Evolutionary conservation across 2,329 filamentous ascomycete genomes (phyloP).

Genomic region (Cladorrhinum sp.): DNA sequence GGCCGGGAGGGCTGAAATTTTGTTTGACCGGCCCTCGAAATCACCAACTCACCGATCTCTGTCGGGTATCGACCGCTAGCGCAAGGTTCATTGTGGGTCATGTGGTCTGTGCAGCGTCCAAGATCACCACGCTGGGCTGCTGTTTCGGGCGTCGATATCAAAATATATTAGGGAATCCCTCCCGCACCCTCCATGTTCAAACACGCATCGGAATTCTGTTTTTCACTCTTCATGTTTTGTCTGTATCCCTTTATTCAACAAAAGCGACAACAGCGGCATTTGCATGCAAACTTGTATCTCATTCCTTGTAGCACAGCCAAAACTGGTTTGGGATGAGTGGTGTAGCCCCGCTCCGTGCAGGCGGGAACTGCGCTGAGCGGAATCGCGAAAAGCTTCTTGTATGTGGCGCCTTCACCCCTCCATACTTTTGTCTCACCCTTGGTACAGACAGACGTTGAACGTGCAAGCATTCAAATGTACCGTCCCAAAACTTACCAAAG

Average conservation of each 20-base stretch:
- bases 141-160: not conserved
- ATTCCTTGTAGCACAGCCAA: not conserved
- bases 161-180: not conserved
- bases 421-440: not conserved
- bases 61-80: not conserved
- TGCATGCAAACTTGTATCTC: not conserved
- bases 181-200: not conserved
- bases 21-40: not conserved
- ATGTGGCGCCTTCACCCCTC: not conserved
- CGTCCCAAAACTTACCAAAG: not conserved
- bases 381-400: constrained; percentile 16
- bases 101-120: not conserved
- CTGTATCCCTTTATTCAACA: not conserved
- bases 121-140: not conserved
- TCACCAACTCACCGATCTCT: not conserved
- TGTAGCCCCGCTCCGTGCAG: not conserved
- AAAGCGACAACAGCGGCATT: not conserved
- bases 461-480: too few relatives aligned
- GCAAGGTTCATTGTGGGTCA: not conserved
- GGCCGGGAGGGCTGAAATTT: not conserved
- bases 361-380: constrained; percentile 9
- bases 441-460: not conserved
- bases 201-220: not conserved
- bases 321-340: constrained; percentile 10
- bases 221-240: not conserved